Conservation (phyloP, 768 basidiomycete species). For the Russula foetens region DNA sequence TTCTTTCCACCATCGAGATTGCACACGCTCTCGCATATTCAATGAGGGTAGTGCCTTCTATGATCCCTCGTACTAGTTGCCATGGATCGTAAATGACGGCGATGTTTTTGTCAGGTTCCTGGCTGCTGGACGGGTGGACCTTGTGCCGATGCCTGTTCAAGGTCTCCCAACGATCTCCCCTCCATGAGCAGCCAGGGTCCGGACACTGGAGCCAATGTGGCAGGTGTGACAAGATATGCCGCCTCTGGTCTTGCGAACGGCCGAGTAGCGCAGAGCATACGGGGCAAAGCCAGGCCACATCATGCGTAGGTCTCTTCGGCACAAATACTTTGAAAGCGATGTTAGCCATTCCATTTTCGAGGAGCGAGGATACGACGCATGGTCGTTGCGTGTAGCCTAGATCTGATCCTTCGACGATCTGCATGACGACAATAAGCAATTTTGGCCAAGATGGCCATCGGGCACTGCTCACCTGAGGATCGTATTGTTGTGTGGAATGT, state of each 20-base stretch:
- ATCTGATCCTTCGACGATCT: not conserved
- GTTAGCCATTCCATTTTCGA: not conserved
- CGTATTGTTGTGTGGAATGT: not conserved
- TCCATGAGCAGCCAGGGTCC: not conserved
- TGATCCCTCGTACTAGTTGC: not conserved
- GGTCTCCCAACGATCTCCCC: not conserved
- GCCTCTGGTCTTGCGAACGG: not conserved
- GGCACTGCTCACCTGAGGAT: not conserved
- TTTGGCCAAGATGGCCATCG: not conserved
- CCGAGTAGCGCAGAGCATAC: not conserved
- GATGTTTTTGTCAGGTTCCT: not conserved
- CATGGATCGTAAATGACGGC: not conserved
- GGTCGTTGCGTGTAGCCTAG: not conserved
- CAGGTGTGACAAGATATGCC: not conserved
- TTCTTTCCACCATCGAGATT: not conserved
- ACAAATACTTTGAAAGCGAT: not conserved
- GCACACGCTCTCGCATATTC: not conserved
- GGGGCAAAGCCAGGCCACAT: not conserved
- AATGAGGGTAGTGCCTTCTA: not conserved
- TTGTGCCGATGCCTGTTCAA: not conserved
- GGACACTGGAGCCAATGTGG: constrained; percentile 1
- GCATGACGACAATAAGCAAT: not conserved
- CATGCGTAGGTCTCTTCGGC: not conserved
- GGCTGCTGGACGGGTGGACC: not conserved
- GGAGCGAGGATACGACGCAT: too few species aligned